These are phyloP conservation scores for Vanrija pseudolonga DNA, from an alignment of 1,284 basidiomycete species.

Conservation along the genomic window DNA sequence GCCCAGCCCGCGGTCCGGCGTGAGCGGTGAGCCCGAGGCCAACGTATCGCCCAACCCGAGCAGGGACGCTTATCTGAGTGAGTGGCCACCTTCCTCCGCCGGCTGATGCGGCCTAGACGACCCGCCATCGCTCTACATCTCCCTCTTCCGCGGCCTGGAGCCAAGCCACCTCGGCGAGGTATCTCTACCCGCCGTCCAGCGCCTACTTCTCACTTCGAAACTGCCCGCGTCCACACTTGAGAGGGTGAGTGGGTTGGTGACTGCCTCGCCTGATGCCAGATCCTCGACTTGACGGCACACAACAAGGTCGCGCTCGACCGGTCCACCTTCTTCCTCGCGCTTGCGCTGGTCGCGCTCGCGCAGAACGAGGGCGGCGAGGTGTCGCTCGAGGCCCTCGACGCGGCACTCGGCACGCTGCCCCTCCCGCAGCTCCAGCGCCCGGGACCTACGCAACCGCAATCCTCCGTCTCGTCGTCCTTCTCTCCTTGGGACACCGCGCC, in stretches of 20 bases:
- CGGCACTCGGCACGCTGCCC: constrained; percentile 51
- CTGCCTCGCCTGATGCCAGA: constrained; percentile 53
- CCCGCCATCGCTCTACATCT: constrained; percentile 71
- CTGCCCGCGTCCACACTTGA: constrained; percentile 77
- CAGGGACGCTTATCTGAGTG: not conserved
- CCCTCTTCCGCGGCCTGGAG: constrained; percentile 68
- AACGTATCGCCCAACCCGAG: not conserved
- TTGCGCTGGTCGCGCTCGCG: constrained; percentile 80
- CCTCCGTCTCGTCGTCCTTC: not conserved
- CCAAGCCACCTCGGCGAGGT: constrained; percentile 63
- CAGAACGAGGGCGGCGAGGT: constrained; percentile 42
- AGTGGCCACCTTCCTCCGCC: not conserved
- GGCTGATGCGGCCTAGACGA: constrained; percentile 59
- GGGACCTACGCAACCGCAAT: not conserved
- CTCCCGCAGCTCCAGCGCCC: constrained; percentile 1
- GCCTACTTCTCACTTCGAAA: constrained; percentile 68
- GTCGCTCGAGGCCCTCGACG: constrained; percentile 75
- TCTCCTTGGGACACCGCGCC: constrained; percentile 42
- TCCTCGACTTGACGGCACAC: constrained; percentile 62
- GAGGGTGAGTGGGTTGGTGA: constrained; percentile 55
- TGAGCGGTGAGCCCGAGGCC: too few species aligned
- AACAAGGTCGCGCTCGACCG: constrained; percentile 11
- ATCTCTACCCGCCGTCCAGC: constrained; percentile 73
- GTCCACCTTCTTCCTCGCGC: constrained; percentile 75
- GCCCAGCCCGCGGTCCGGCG: too few species aligned